phyloP scores from a whole-genome alignment of 768 basidiomycete genomes.

The Boletus speciosus region DNA sequence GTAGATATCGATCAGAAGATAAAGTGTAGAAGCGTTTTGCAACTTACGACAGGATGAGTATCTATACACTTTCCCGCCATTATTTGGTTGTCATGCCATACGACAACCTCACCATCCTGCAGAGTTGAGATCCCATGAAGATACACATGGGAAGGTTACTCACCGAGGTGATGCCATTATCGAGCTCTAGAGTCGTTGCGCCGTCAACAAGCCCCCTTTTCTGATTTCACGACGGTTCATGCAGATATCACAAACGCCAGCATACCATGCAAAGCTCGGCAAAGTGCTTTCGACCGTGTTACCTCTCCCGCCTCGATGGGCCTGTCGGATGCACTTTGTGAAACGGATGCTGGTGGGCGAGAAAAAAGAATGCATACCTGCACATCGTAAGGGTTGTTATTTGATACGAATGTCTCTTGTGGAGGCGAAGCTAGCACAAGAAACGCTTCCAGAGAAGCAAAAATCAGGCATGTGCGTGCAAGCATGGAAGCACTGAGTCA shows the following conservation, averaged over 20 bases:
- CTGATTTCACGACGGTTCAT: conserved; percentile 3
- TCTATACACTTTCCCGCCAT: conserved; percentile 62
- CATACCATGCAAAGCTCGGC: conserved; percentile 73
- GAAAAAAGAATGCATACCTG: conserved; percentile 36
- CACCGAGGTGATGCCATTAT: conserved; percentile 74
- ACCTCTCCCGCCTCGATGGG: conserved; percentile 74
- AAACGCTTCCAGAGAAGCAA: not conserved
- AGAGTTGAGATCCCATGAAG: conserved; percentile 3
- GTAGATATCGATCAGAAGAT: conserved; percentile 1
- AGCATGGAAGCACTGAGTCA: conserved; percentile 13
- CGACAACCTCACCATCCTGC: conserved; percentile 72
- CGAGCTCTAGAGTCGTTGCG: conserved; percentile 72
- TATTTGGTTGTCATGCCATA: conserved; percentile 79
- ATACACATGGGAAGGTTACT: conserved; percentile 3
- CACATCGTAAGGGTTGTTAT: conserved; percentile 43
- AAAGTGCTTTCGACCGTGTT: conserved; percentile 71
- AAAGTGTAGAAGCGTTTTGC: not conserved
- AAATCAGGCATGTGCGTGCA: conserved; percentile 7
- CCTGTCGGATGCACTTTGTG: conserved; percentile 36
- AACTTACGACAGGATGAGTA: conserved; percentile 57
- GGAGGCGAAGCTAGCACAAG: conserved; percentile 27
- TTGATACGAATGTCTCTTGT: conserved; percentile 23
- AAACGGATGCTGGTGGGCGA: conserved; percentile 1
- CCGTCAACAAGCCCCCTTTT: conserved; percentile 71
- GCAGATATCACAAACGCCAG: conserved; percentile 7